phyloP scores from a whole-genome alignment of 2,329 filamentous ascomycete species.

The Beauveria pseudobassiana region DNA sequence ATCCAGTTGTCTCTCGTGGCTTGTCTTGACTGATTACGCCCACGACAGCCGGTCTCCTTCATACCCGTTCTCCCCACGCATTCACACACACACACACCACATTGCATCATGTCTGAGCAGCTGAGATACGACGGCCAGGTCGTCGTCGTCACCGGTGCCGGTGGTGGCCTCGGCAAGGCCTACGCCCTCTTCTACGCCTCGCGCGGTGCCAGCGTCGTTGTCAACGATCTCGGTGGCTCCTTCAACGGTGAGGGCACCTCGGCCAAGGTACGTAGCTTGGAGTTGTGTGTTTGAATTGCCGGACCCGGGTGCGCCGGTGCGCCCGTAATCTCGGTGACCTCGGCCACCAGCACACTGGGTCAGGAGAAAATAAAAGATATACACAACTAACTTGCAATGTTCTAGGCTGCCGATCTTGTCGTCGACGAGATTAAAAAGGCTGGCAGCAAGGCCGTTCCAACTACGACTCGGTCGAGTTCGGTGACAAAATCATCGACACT shows the following conservation, averaged over 20 bases:
- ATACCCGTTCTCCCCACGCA: background rate
- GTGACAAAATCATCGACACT: conserved; percentile 88
- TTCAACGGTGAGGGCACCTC: conserved; percentile 89
- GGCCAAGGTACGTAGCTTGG: conserved; percentile 57
- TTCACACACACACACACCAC: conserved; percentile 13
- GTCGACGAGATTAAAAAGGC: conserved; percentile 77
- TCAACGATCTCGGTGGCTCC: conserved; percentile 90
- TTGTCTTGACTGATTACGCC: background rate
- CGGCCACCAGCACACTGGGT: background rate
- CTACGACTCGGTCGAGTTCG: conserved; percentile 91
- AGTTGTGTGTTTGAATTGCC: background rate
- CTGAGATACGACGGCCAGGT: conserved; percentile 80
- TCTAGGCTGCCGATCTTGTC: conserved; percentile 71
- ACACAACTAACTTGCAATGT: conserved; percentile 16
- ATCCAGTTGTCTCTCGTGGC: background rate
- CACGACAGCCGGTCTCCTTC: background rate
- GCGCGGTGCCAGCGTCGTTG: conserved; percentile 86
- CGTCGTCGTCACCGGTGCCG: conserved; percentile 74
- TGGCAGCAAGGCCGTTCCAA: conserved; percentile 96
- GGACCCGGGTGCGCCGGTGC: background rate
- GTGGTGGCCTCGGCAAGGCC: conserved; percentile 70
- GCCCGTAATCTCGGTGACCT: background rate
- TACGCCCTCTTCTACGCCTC: conserved; percentile 89
- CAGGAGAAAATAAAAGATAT: background rate
- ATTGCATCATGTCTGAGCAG: conserved; percentile 51